Base-by-base conservation (phyloP, 768 basidiomycete genomes). In the Cubamyces sp. region DNA sequence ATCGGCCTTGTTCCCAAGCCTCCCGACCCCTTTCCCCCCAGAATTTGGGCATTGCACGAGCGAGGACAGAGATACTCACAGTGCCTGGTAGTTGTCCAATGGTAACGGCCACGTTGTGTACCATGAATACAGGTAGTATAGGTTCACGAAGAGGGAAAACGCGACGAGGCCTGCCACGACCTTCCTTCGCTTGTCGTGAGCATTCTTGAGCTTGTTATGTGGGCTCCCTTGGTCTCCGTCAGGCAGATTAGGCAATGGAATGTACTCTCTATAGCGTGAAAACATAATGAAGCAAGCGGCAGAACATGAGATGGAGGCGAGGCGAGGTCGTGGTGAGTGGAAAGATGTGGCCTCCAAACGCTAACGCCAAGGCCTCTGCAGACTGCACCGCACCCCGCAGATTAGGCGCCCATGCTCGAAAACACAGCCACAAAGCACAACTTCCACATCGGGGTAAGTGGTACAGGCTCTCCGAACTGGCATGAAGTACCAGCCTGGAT, bases 61-160 rank as follows among this genome's bases (percentile, higher is more conserved):
- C 12, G 1, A 49, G 28, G 9, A 43, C 7, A 43, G 11, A 3
- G 26, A 25, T 14, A 65, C 66, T 65, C 61, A 68, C 66, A 68
- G 30, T 54, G 59, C 52, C 41, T 68, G 66, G 21, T 65, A 68
- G 48, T 62, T 61, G 30, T 68, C 66, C 61, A 68, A 28, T 6
- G 66, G 57, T 5, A 60, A 37, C 9, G 57, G 62, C 51, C 61
- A 60, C 11, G 49, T 34, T 34, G 40, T 50, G 15, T 34, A 43
- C 28, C 41, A 46, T 37, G 37, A 21, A 12, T 54, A 60, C 25
- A 57, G 7, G 26, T 60, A 57, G 21, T 60, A 45, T 16, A 66
- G 7, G 45, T 66, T 66, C 41, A 59, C 41, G 12, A 60, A 26
- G 3, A 62, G 45, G 3, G 65, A 66, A 3, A 66, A 23, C 40